phyloP scores from a whole-genome alignment of 352 stramenopile genomes.

The Globisporangium parvum region DNA sequence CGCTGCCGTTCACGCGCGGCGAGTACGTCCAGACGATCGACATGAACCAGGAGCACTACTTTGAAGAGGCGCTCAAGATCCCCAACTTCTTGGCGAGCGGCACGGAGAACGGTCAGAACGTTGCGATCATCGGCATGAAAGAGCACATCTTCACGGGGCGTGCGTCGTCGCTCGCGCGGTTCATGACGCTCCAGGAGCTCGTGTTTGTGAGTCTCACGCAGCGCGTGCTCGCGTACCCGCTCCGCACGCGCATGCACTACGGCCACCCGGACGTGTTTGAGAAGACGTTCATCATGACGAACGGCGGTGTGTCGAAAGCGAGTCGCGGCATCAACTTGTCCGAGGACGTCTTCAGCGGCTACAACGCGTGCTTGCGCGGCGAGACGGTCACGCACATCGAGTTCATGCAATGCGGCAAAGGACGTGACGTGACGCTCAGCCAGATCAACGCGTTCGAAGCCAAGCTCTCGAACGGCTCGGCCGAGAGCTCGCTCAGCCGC shows the following conservation, averaged over 20 bases:
- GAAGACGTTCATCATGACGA: slow-evolving; percentile 83
- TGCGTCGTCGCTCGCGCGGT: slow-evolving; percentile 76
- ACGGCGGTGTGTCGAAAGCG: slow-evolving; percentile 81
- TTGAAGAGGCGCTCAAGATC: slow-evolving; percentile 88
- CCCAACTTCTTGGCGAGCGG: slow-evolving; percentile 81
- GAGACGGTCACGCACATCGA: slow-evolving; percentile 77
- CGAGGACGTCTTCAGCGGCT: slow-evolving; percentile 87
- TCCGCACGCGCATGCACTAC: slow-evolving; percentile 84
- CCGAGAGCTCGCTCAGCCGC: slow-evolving; percentile 74
- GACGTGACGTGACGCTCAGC: slow-evolving; percentile 82
- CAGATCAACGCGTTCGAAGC: slow-evolving; percentile 87
- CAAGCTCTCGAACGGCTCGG: slow-evolving; percentile 78
- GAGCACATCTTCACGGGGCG: slow-evolving; percentile 87
- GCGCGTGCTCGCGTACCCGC: slow-evolving; percentile 66
- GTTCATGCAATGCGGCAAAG: slow-evolving; percentile 87
- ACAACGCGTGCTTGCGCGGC: slow-evolving; percentile 74
- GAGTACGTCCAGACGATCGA: slow-evolving; percentile 89
- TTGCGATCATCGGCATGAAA: slow-evolving; percentile 86
- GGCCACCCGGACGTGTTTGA: slow-evolving; percentile 87
- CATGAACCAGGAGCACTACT: slow-evolving; percentile 90
- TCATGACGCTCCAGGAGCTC: slow-evolving; percentile 86
- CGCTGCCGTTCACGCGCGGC: slow-evolving; percentile 78
- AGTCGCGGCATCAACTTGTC: slow-evolving; percentile 88
- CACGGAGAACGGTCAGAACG: slow-evolving; percentile 53
- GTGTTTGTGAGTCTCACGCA: slow-evolving; percentile 87